These are phyloP conservation scores for Gynandropsis gynandra DNA, from an alignment of 345 rosid genomes.

Conservation along the genomic window DNA sequence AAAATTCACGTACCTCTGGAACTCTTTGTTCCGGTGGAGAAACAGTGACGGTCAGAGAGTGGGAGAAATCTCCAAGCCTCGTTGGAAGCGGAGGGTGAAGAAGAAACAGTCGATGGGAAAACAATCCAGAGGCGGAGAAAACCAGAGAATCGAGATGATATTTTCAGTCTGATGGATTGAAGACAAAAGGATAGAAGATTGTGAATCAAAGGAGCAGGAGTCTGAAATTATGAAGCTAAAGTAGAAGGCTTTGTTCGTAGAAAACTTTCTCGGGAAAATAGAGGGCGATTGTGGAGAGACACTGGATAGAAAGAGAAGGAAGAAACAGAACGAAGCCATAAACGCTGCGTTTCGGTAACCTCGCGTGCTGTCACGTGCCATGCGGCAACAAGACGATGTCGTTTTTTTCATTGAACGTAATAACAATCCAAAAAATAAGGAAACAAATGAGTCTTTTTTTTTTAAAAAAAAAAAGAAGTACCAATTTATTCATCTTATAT, in stretches of 20 bases:
- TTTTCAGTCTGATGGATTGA: conserved; percentile 1
- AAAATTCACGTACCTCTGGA: background rate
- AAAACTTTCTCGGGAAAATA: conserved; percentile 16
- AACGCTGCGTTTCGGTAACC: conserved; percentile 18
- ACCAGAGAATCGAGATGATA: background rate
- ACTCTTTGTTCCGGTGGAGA: conserved; percentile 17
- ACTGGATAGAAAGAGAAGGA: conserved; percentile 19
- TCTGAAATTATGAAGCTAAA: conserved; percentile 15
- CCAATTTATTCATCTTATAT: too few species aligned
- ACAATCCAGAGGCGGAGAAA: conserved; percentile 17
- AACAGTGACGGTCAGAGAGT: conserved; percentile 9
- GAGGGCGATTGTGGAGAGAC: conserved; percentile 23
- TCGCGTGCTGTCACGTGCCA: too few species aligned
- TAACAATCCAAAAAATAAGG: too few species aligned
- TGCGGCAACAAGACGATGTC: too few species aligned
- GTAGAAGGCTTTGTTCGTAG: background rate
- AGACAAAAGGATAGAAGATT: background rate
- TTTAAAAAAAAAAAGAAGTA: too few species aligned
- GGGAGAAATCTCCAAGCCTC: conserved; percentile 2
- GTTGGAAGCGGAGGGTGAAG: conserved; percentile 11
- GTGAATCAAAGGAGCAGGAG: background rate
- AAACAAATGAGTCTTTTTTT: too few species aligned
- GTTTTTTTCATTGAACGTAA: too few species aligned
- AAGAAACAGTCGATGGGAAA: conserved; percentile 6
- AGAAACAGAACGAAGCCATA: conserved; percentile 1